Base-by-base conservation (phyloP, 2,329 filamentous ascomycete genomes). In the Neopestalotiopsis sp. region DNA sequence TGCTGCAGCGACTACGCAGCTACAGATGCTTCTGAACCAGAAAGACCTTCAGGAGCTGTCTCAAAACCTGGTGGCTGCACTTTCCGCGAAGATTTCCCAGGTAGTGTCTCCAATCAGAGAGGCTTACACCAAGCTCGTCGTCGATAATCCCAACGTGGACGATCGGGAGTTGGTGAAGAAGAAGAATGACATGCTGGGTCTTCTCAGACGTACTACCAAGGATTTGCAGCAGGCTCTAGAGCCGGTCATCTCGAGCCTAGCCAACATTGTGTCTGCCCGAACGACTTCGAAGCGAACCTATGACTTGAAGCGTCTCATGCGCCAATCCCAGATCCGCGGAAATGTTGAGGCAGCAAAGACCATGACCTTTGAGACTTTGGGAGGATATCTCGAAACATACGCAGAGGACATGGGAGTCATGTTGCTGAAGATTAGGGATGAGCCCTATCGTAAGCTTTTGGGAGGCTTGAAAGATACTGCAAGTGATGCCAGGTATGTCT, bases 221-320 rank as follows among this genome's bases (percentile, higher is more conserved):
- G 38, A 56, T 9, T 4, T 69, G 24, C 72, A 74, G 45, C 68
- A 67, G 58, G 61, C 49, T 10, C 67, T 74, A 1, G 68, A 69
- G 45, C 67, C 67, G 20, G 56, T 67, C 17, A 75, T 74, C 49
- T 69, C 73, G 1, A 67, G 66, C 20, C 59, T 76, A 40, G 70
- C 68, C n/a, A 74, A 71, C 42, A 75, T 76, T 71, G 71, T 75
- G 52, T 76, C 75, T 42, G 71, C 74, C 17, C 74, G 74, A 65
- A 75, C 71, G 24, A 76, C 74, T 9, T 76, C 74, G 9, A 76
- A 75, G 68, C 66, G 74, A 65, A 75, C 73, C 20, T 72, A 76
- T 52, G 75, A 76, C 59, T 49, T 76, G n/a, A 72, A 76, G 42
- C 71, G 74, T 68, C 69, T 76, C 20, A 52, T 72, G 28, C 74